Evolutionary conservation across 2,329 filamentous ascomycete species (phyloP).

Genomic region (Aspergillus sp.): DNA sequence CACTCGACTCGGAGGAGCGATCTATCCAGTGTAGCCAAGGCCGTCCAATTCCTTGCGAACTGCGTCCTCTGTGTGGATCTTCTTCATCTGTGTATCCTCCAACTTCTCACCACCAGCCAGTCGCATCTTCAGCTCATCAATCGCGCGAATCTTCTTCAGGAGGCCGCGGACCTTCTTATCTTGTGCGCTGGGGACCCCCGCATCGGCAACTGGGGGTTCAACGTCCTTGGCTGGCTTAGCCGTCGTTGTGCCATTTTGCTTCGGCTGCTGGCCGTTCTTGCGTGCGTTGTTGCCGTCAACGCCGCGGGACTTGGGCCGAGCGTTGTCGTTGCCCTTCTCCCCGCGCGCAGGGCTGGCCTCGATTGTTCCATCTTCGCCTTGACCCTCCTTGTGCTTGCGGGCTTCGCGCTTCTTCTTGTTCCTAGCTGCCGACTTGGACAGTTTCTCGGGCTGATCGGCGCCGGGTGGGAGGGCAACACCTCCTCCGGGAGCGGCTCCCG

Average conservation of each 20-base stretch:
- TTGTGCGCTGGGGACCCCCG: slow-evolving; percentile 62
- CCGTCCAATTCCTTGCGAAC: slow-evolving; percentile 82
- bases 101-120: slow-evolving; percentile 93
- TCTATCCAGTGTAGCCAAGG: slow-evolving; percentile 55
- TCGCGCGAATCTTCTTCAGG: slow-evolving; percentile 96
- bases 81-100: slow-evolving; percentile 98
- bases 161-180: slow-evolving; percentile 94
- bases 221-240: slow-evolving; percentile 39
- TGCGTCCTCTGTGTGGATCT: slow-evolving; percentile 85
- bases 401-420: slow-evolving; percentile 98
- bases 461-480: slow-evolving; percentile 69
- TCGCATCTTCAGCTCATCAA: slow-evolving; percentile 97
- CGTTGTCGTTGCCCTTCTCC: slow-evolving; percentile 59
- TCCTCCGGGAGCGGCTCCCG: slow-evolving; percentile 71
- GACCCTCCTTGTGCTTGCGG: slow-evolving; percentile 88
- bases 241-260: slow-evolving; percentile 27
- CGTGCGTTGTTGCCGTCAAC: slow-evolving; percentile 33
- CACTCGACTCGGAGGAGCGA: too few species aligned
- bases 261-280: slow-evolving; percentile 30
- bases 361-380: slow-evolving; percentile 61
- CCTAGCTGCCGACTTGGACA: slow-evolving; percentile 86
- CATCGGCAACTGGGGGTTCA: slow-evolving; percentile 29
- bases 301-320: slow-evolving; percentile 52
- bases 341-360: slow-evolving; percentile 66
- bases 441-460: slow-evolving; percentile 64